Base-by-base conservation (phyloP, 352 stramenopile species). In the Phytopythium sindhum region DNA sequence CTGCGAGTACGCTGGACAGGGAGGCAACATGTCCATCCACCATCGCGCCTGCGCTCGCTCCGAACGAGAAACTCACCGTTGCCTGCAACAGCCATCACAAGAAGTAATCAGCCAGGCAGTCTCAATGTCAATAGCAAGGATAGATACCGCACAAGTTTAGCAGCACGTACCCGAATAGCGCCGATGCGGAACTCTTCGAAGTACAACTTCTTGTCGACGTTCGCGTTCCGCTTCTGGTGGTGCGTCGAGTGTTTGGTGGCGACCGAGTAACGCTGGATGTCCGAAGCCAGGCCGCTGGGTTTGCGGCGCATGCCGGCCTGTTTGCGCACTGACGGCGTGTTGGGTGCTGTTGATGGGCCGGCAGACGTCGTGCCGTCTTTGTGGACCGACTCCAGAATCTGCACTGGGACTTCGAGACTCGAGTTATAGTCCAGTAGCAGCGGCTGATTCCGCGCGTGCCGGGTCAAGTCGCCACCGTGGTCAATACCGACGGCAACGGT, bases 111-210 rank as follows among this genome's bases (percentile, higher is more conserved):
- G 44, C 45, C 2, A 35, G 45, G 37, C 21, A n/a, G 12, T 11
- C 11, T 21, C 15, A 23, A 57, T 23, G 31, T 41, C 31, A 42
- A 44, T 19, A 45, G 14, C 51, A 57, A 24, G 24, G 7, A 24
- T 14, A 21, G 2, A 26, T 33, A 54, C 21, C 0, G 3, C 28
- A 12, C 23, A 53, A 59, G 15, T 4, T n/a, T n/a, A n/a, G n/a
- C n/a, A 9, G 9, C 21, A 75, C 76, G 55, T 77, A 86, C 77
- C 37, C 80, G 73, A 54, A 96, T 96, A 17, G 84, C 75, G 35
- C 91, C 81, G 62, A 96, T 92, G 55, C 90, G 74, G 58, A 96
- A 95, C 67, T 95, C 87, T 78, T 96, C 88, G 44, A 96, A 95
- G 67, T 96, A 96, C 12, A 96, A 66, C 58, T 96, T 96, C 53